Conservation (phyloP, 2,329 filamentous ascomycete species). For the Rutstroemia sp. region DNA sequence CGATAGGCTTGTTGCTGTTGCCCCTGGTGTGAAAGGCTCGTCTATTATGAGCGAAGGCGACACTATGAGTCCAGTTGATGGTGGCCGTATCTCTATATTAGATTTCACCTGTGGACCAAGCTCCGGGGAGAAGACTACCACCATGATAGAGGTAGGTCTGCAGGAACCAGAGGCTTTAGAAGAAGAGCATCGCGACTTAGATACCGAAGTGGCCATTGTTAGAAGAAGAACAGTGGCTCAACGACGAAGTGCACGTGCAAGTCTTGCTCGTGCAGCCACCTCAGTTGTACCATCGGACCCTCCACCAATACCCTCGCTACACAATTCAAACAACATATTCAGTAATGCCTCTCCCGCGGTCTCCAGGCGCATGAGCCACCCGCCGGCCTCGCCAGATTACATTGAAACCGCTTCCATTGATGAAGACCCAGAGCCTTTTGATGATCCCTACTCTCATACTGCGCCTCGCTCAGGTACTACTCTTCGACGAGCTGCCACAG, state of each 20-base stretch:
- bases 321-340: slow-evolving; percentile 15
- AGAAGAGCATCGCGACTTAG: slow-evolving; percentile 67
- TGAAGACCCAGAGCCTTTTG: slow-evolving; percentile 45
- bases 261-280: slow-evolving; percentile 43
- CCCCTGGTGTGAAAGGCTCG: slow-evolving; percentile 57
- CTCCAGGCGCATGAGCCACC: slow-evolving; percentile 16
- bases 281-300: slow-evolving; percentile 24
- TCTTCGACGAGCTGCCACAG: slow-evolving; percentile 65
- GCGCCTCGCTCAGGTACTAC: slow-evolving; percentile 64
- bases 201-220: slow-evolving; percentile 72
- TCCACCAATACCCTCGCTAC: slow-evolving; percentile 21
- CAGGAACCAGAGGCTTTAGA: slow-evolving; percentile 60
- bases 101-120: slow-evolving; percentile 61
- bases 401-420: slow-evolving; percentile 24
- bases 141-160: slow-evolving; percentile 66
- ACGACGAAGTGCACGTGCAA: slow-evolving; percentile 40
- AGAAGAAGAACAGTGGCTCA: slow-evolving; percentile 65
- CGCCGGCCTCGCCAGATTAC: slow-evolving; percentile 13
- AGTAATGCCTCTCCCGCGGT: slow-evolving; percentile 12
- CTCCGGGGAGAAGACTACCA: slow-evolving; percentile 48
- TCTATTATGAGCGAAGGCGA: slow-evolving; percentile 56
- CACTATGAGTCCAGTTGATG: slow-evolving; percentile 68
- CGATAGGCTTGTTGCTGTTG: slow-evolving; percentile 61
- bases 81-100: slow-evolving; percentile 63
- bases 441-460: slow-evolving; percentile 66